These are phyloP conservation scores for Euptelea pleiosperma DNA, from an alignment of 164 flowering plant species.

Conservation along the genomic window DNA sequence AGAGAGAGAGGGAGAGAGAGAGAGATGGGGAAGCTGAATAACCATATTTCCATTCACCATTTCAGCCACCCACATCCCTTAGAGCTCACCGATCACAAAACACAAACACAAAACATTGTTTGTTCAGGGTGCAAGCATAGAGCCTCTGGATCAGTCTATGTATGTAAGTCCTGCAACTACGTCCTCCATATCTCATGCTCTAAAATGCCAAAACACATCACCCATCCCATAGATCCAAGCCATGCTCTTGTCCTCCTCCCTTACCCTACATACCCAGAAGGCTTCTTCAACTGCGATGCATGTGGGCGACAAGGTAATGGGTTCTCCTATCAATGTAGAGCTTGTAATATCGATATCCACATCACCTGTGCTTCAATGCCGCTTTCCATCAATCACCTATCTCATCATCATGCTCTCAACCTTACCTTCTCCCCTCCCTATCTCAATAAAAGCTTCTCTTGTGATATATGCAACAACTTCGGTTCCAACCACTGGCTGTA, in stretches of 20 bases:
- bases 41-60: slow-evolving; percentile 10
- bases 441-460: slow-evolving; percentile 24
- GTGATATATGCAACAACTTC: slow-evolving; percentile 28
- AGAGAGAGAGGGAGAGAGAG: slow-evolving; percentile 11
- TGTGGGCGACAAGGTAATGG: slow-evolving; percentile 36
- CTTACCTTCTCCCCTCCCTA: slow-evolving; percentile 36
- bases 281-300: slow-evolving; percentile 40
- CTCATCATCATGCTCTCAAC: slow-evolving; percentile 32
- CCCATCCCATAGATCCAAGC: slow-evolving; percentile 28
- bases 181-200: slow-evolving; percentile 25
- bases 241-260: slow-evolving; percentile 35
- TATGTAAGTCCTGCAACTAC: slow-evolving; percentile 25
- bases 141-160: slow-evolving; percentile 15
- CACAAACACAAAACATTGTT: not conserved
- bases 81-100: slow-evolving; percentile 5
- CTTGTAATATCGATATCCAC: slow-evolving; percentile 35
- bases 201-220: slow-evolving; percentile 16
- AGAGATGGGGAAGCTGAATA: slow-evolving; percentile 12
- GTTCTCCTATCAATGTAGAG: slow-evolving; percentile 39
- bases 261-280: slow-evolving; percentile 31
- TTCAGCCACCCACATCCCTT: slow-evolving; percentile 25
- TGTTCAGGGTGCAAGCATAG: slow-evolving; percentile 22
- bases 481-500: slow-evolving; percentile 39
- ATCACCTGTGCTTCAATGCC: slow-evolving; percentile 34
- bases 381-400: slow-evolving; percentile 16